These are phyloP conservation scores for Rhynchosporium secalis DNA, from an alignment of 2,329 filamentous ascomycete genomes.

Conservation along the genomic window DNA sequence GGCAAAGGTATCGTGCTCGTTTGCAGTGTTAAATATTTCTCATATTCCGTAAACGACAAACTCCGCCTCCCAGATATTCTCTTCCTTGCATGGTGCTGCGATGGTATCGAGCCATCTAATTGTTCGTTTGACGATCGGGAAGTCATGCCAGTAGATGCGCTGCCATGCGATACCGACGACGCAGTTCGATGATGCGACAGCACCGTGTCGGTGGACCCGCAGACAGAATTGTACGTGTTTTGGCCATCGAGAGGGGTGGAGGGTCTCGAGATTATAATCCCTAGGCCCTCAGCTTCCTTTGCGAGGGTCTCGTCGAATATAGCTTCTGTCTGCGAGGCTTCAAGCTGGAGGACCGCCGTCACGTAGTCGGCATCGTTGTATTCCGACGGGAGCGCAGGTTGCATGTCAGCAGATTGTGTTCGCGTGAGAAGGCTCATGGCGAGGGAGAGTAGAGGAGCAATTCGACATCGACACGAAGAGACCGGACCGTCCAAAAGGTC, in stretches of 20 bases:
- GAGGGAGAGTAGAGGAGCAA: conserved; percentile 18
- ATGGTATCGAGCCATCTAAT: conserved; percentile 6
- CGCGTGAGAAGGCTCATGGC: conserved; percentile 30
- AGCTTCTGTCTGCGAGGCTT: conserved; percentile 32
- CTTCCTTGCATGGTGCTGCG: conserved; percentile 22
- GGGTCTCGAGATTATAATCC: conserved; percentile 33
- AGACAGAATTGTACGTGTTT: conserved; percentile 27
- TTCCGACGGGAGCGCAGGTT: conserved; percentile 25
- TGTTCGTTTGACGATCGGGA: conserved; percentile 34
- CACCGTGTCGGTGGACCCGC: conserved; percentile 32
- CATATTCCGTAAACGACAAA: conserved; percentile 38
- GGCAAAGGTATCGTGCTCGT: conserved; percentile 23
- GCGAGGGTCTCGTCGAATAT: conserved; percentile 32
- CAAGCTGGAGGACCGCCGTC: conserved; percentile 37
- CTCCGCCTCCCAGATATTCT: conserved; percentile 27
- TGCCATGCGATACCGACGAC: conserved; percentile 35
- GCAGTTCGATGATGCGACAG: conserved; percentile 33
- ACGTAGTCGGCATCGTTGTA: conserved; percentile 35
- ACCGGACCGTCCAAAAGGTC: not conserved
- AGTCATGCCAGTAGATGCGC: conserved; percentile 35
- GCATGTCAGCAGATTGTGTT: conserved; percentile 31
- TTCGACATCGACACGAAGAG: conserved; percentile 24
- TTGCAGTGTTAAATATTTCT: conserved; percentile 34
- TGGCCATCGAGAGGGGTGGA: conserved; percentile 20
- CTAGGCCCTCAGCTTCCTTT: conserved; percentile 34